A percentile compares a stretch with the other conserved stretches of the same genome.
Evolutionary conservation across 2,329 filamentous ascomycete genomes (phyloP).

Genomic region (Dothistroma pini): DNA sequence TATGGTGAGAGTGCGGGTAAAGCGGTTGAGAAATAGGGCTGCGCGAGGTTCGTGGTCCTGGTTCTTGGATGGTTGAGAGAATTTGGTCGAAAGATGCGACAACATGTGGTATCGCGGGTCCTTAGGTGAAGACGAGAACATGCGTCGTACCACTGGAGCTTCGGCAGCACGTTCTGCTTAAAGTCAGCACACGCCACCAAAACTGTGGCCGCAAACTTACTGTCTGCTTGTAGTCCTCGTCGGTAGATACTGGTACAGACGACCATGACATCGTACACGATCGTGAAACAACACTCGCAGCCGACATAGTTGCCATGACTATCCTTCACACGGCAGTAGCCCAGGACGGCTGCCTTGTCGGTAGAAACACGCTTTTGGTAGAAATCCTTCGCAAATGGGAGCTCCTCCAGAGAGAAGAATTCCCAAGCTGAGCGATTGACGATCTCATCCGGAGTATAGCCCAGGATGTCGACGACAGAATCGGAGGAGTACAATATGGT

Average conservation of each 20-base stretch:
- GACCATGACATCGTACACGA: slow-evolving; percentile 84
- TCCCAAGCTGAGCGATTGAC: slow-evolving; percentile 75
- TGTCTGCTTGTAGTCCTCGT: slow-evolving; percentile 64
- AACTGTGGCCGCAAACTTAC: slow-evolving; percentile 50
- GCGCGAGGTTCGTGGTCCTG: slow-evolving; percentile 73
- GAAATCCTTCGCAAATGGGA: slow-evolving; percentile 68
- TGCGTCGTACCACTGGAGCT: slow-evolving; percentile 70
- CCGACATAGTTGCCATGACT: slow-evolving; percentile 68
- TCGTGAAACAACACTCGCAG: slow-evolving; percentile 85
- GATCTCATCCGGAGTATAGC: slow-evolving; percentile 72
- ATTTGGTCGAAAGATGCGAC: slow-evolving; percentile 78
- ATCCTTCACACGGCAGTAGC: slow-evolving; percentile 70
- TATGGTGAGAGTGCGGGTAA: slow-evolving; percentile 74
- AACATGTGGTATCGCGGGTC: slow-evolving; percentile 90
- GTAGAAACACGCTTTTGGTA: slow-evolving; percentile 70
- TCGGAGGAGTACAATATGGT: slow-evolving; percentile 80
- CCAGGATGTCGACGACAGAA: slow-evolving; percentile 77
- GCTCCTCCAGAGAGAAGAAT: slow-evolving; percentile 79
- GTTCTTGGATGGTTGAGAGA: slow-evolving; percentile 53
- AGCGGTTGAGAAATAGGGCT: slow-evolving; percentile 80
- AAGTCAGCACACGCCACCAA: slow-evolving; percentile 12
- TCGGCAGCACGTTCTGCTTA: slow-evolving; percentile 68
- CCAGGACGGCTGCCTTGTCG: slow-evolving; percentile 80
- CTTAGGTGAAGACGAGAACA: slow-evolving; percentile 76
- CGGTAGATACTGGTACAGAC: slow-evolving; percentile 78